Evolutionary conservation across 2,329 filamentous ascomycete species (phyloP).

Genomic region (Aspergillus eucalypticola): DNA sequence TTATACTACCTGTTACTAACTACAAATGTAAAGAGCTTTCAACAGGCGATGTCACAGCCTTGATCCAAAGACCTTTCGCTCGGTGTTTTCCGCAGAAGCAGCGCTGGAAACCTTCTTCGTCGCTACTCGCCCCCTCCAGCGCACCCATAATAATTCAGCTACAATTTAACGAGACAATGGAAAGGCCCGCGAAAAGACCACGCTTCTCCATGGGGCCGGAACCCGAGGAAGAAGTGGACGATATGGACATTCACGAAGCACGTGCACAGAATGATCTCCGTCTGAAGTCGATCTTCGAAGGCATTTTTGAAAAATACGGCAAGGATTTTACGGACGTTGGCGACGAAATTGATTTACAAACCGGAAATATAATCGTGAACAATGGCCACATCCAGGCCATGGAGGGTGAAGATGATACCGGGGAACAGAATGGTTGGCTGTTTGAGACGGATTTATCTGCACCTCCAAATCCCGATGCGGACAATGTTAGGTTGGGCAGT

Average conservation of each 20-base stretch:
- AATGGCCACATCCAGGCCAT: conserved; percentile 73
- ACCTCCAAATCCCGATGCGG: neutral
- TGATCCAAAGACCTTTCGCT: neutral
- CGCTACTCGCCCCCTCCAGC: neutral
- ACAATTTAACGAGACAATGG: conserved; percentile 22
- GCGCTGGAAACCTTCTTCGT: neutral
- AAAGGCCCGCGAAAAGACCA: conserved; percentile 56
- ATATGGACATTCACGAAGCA: conserved; percentile 60
- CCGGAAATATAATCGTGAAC: conserved; percentile 80
- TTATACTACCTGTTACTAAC: neutral
- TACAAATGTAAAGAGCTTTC: neutral
- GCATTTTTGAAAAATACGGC: conserved; percentile 86
- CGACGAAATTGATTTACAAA: conserved; percentile 85
- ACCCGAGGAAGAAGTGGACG: conserved; percentile 27
- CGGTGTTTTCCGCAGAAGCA: neutral
- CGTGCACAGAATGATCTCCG: conserved; percentile 67
- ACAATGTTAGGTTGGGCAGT: neutral
- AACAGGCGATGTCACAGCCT: neutral
- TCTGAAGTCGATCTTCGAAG: conserved; percentile 81
- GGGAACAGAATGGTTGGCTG: conserved; percentile 16
- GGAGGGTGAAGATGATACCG: conserved; percentile 30
- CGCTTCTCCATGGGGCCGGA: conserved; percentile 46
- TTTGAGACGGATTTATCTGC: conserved; percentile 8
- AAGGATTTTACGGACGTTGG: conserved; percentile 79
- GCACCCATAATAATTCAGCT: neutral